Percentiles rank a stretch among this genome's conserved stretches.
phyloP scores from a whole-genome alignment of 2,329 filamentous ascomycete species.

The Ascocoryne sarcoides region DNA sequence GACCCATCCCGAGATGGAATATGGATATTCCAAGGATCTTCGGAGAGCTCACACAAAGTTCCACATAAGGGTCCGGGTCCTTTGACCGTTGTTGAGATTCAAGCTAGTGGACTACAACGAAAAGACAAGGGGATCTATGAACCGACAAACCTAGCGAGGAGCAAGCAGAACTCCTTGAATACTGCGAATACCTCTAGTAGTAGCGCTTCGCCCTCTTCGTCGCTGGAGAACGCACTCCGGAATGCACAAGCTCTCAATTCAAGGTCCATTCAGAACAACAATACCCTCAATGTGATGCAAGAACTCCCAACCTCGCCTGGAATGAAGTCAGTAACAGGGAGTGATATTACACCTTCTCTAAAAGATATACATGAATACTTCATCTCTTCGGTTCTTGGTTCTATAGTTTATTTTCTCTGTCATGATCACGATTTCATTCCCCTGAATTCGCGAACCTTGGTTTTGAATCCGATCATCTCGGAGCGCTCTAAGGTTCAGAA shows the following conservation, averaged over 20 bases:
- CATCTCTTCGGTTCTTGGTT: constrained; percentile 28
- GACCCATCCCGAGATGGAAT: constrained; percentile 24
- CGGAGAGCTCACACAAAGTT: constrained; percentile 8
- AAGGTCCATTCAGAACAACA: constrained; percentile 17
- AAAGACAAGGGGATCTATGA: constrained; percentile 25
- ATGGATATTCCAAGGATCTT: constrained; percentile 22
- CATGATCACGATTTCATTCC: constrained; percentile 26
- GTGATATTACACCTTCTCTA: constrained; percentile 11
- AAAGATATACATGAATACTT: constrained; percentile 28
- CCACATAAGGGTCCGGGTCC: constrained; percentile 3
- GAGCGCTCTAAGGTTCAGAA: background rate
- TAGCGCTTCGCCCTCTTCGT: constrained; percentile 24
- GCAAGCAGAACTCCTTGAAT: constrained; percentile 14
- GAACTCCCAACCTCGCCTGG: constrained; percentile 21
- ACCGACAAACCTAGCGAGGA: constrained; percentile 20
- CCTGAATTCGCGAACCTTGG: constrained; percentile 28
- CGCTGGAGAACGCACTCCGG: constrained; percentile 19
- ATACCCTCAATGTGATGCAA: constrained; percentile 10
- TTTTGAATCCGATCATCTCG: constrained; percentile 9
- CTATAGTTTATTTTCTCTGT: constrained; percentile 26
- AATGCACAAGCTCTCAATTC: constrained; percentile 22
- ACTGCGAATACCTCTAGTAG: constrained; percentile 18
- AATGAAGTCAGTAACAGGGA: constrained; percentile 12
- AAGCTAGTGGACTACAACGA: constrained; percentile 14
- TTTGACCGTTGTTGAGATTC: constrained; percentile 11